Percentiles rank a stretch among this genome's conserved stretches.
These are phyloP conservation scores for Lumnitzera littorea DNA, from an alignment of 345 rosid species.

Conservation along the genomic window DNA sequence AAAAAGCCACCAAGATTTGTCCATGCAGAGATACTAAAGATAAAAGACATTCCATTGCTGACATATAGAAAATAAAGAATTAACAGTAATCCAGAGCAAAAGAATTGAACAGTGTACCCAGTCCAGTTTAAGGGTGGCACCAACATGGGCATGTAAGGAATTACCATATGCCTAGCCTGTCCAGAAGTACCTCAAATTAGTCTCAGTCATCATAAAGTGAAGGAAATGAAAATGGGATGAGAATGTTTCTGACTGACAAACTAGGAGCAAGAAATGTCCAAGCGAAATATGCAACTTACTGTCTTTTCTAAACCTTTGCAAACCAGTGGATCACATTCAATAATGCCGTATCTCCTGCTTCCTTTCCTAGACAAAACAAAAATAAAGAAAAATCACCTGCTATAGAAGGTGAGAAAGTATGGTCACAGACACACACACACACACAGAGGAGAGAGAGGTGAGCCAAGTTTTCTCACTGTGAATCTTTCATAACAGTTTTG, in stretches of 20 bases:
- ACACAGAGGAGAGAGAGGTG: conserved; percentile 7
- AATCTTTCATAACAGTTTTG: conserved; percentile 50
- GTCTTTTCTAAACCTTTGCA: conserved; percentile 81
- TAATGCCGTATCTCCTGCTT: conserved; percentile 85
- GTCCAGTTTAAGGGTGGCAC: conserved; percentile 90
- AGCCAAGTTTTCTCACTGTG: conserved; percentile 40
- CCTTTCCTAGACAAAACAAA: conserved; percentile 39
- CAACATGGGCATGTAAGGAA: conserved; percentile 98
- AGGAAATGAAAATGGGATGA: too few species aligned
- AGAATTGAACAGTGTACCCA: conserved; percentile 52
- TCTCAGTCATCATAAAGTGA: background rate
- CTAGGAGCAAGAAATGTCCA: background rate
- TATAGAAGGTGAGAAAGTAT: conserved; percentile 2
- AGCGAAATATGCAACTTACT: conserved; percentile 36
- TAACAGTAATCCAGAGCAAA: conserved; percentile 4
- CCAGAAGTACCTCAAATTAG: conserved; percentile 12
- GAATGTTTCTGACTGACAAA: background rate
- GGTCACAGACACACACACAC: background rate
- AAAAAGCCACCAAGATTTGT: background rate
- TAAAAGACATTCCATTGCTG: background rate
- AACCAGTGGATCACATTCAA: conserved; percentile 84
- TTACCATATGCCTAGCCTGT: conserved; percentile 98
- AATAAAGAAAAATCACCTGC: conserved; percentile 4
- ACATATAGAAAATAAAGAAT: conserved; percentile 2
- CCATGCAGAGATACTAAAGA: background rate